Evolutionary conservation across 140 eudicot species (phyloP).

Genomic region (Oenanthe javanica): DNA sequence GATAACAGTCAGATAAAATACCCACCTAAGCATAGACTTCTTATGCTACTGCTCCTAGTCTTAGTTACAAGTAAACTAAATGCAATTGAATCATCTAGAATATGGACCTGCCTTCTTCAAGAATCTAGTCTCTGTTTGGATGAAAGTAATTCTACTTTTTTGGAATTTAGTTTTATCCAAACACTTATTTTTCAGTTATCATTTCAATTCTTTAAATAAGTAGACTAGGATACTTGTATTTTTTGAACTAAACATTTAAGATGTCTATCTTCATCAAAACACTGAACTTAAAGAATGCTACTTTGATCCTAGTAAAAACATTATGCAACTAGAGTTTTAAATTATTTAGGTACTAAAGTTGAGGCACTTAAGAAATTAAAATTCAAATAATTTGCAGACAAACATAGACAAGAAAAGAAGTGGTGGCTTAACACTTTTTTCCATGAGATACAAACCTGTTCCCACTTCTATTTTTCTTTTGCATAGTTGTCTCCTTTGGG

Average conservation of each 20-base stretch:
- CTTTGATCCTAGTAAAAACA: background rate
- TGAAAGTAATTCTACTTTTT: background rate
- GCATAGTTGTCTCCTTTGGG: slow-evolving; percentile 1
- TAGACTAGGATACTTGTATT: background rate
- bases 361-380: no score
- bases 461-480: background rate
- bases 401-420: slow-evolving; percentile 2
- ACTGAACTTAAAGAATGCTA: background rate
- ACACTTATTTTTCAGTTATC: background rate
- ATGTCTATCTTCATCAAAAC: background rate
- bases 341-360: no score
- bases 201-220: background rate
- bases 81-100: background rate
- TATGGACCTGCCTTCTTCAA: background rate
- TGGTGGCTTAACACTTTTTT: background rate
- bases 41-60: background rate
- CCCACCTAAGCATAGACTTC: slow-evolving; percentile 3
- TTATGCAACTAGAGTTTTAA: background rate
- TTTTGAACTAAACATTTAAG: background rate
- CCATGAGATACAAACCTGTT: background rate
- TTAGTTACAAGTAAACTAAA: background rate
- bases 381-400: no score
- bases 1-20: background rate
- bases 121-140: background rate
- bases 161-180: background rate